Base-by-base conservation (phyloP, 306 rosid genomes). In the Casuarina cunninghamiana region DNA sequence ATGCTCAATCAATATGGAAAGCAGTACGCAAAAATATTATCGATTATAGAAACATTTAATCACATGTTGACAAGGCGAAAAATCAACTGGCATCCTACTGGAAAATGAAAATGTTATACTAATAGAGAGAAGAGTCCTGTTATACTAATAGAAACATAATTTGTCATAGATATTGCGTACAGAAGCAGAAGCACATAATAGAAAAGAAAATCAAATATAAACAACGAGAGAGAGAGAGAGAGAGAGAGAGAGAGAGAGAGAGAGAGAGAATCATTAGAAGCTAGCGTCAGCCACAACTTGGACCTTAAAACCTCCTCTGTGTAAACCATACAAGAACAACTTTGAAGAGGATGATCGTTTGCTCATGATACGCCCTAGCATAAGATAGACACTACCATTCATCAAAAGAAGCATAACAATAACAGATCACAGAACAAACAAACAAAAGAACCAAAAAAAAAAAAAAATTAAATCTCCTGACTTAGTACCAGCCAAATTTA, bases 201-300 rank as follows among this genome's bases (percentile, higher is more conserved):
- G 32, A 26, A 10, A 13, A 48, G 11, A 37, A 58, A 57, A 57
- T 9, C 65, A 57, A 57, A 57, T 4, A 38, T 13, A n/a, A 63
- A 63, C 38, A 10, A 5, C 3, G 2, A 49, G 9, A 58, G 39
- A 26, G 5, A 26, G 1, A 26, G 26, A 35, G 15, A 54, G 12
- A 35, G 43, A 38, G 1, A 62, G n/a, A 15, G 42, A 26, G 32
- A 26, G 32, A 26, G 32, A 26, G 32, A 26, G 32, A 26, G 26
- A 21, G 16, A 66, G 11, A 65, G 12, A 77, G 2, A 44, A 19
- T 2, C 48, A 63, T 73, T 15, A 41, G n/a, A 66, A 93, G 95
- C 97, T 90, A 50, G 89, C 91, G 86, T 91, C 97, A 11, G 95
- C 88, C 95, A 93, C 88, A 53, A 93, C 97, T 86, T 93, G 98